Evolutionary conservation across 2,329 filamentous ascomycete genomes (phyloP).

Genomic region (Hymenoscyphus salicellus): DNA sequence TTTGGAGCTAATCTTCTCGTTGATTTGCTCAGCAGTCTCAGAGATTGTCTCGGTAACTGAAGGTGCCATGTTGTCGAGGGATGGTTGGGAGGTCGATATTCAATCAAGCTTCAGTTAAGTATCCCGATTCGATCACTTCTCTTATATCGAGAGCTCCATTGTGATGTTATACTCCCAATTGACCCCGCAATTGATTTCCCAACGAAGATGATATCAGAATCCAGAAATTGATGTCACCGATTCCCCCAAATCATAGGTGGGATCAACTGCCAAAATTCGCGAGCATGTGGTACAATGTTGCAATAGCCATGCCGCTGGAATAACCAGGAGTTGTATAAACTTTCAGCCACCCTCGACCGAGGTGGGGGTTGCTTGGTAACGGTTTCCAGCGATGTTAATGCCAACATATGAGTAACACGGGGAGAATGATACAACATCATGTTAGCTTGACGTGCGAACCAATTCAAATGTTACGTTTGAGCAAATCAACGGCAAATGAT

Average conservation of each 20-base stretch:
- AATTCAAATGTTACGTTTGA: not conserved
- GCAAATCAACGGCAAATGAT: not conserved
- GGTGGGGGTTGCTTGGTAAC: not conserved
- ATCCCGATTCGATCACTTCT: not conserved
- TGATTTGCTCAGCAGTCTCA: slow-evolving; percentile 26
- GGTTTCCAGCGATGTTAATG: not conserved
- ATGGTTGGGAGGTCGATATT: not conserved
- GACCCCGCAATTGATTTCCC: not conserved
- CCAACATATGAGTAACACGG: not conserved
- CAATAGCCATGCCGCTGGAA: not conserved
- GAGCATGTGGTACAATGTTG: not conserved
- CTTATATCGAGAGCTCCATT: not conserved
- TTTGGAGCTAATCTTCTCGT: slow-evolving; percentile 26
- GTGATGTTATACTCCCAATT: not conserved
- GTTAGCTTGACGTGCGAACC: not conserved
- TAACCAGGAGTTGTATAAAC: not conserved
- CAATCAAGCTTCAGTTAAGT: not conserved
- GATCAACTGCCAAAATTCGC: not conserved
- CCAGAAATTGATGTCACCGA: not conserved
- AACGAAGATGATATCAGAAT: slow-evolving; percentile 7
- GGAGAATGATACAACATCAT: not conserved
- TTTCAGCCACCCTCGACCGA: not conserved
- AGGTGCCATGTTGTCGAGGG: slow-evolving; percentile 24
- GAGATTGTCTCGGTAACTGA: slow-evolving; percentile 28
- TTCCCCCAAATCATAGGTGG: not conserved